Percentiles rank a stretch among this genome's conserved stretches.
Evolutionary conservation across 2,329 filamentous ascomycete genomes (phyloP).

Genomic region (Cytospora schulzeri): DNA sequence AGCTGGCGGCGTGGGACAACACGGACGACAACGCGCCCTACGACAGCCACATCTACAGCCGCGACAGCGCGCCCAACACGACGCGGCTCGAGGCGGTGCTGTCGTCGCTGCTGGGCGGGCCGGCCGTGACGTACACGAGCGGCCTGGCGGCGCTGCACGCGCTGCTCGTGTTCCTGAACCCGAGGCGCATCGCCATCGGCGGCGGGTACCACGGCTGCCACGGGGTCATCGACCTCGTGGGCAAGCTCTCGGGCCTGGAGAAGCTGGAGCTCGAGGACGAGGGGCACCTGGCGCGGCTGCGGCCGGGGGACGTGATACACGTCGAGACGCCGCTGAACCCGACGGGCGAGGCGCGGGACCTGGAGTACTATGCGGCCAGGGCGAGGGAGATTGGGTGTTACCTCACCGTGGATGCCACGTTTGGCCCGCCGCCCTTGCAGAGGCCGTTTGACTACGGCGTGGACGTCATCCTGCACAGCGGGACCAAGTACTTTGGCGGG

Average conservation of each 20-base stretch:
- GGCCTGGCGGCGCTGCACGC: constrained; percentile 90
- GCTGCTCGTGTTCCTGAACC: constrained; percentile 80
- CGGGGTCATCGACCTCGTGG: constrained; percentile 74
- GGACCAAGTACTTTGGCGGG: constrained; percentile 95
- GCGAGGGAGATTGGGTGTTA: constrained; percentile 74
- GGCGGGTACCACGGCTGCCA: constrained; percentile 94
- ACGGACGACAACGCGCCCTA: constrained; percentile 52
- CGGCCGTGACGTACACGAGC: constrained; percentile 75
- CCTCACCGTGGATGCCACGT: constrained; percentile 86
- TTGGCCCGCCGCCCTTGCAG: constrained; percentile 85
- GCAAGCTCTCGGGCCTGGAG: constrained; percentile 74
- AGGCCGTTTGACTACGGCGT: constrained; percentile 82
- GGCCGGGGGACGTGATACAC: constrained; percentile 81
- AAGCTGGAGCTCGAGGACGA: constrained; percentile 66
- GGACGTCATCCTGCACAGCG: constrained; percentile 88
- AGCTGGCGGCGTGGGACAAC: constrained; percentile 58
- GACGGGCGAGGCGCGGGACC: constrained; percentile 75
- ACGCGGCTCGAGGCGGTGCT: constrained; percentile 86
- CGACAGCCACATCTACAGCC: constrained; percentile 81
- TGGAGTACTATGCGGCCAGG: constrained; percentile 69
- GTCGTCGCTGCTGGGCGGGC: constrained; percentile 69
- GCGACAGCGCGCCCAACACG: constrained; percentile 75
- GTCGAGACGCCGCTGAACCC: constrained; percentile 95
- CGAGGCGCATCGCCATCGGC: constrained; percentile 77
- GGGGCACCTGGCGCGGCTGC: constrained; percentile 57